Base-by-base conservation (phyloP, 345 rosid species). In the Pugionium cornutum region DNA sequence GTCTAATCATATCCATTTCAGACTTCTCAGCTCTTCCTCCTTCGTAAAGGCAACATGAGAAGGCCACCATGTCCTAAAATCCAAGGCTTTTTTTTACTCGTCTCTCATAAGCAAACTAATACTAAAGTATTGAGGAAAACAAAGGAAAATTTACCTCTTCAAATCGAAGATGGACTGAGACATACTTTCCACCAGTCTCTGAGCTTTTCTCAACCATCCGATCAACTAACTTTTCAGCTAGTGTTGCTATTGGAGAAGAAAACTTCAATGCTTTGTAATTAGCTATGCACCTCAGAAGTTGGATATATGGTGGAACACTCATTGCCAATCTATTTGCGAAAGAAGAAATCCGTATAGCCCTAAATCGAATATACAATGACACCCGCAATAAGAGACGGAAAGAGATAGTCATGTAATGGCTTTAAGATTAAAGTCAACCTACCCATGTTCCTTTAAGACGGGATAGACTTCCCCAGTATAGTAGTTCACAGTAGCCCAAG, bases 281-380 rank as follows among this genome's bases (percentile, higher is more conserved):
- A 42, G 97, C 80, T 52, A 88, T 73, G 86, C 98, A 92, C 68
- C 98, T 86, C 50, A 89, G 77, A 52, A 83, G 77, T 72, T 92
- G 98, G 72, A 89, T 83, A 67, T 84, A 87, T 32, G 91, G 78
- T 1, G 97, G 97, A 49, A 88, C 89, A 75, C 82, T 81, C 98
- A 92, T 92, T n/a, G 97, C 86, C 82, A 92, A 75, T 83, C 98
- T 83, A 79, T 92, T 89, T 43, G 98, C 97, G 66, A 92, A 92
- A 2, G 98, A 96, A n/a, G 90, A 76, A 31, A 92, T 78, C 43
- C 87, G 89, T 56, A 92, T 75, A 67, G 88, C 94, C 83, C 98
- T 92, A 83, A 78, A 79, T 64, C 11, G 43, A 58, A 75, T 25
- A 41, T 52, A 37, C 27, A 53, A 44, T 47, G 28, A 31, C 2